Base-by-base conservation (phyloP, 2,329 filamentous ascomycete genomes). In the Lachnellula willkommii region DNA sequence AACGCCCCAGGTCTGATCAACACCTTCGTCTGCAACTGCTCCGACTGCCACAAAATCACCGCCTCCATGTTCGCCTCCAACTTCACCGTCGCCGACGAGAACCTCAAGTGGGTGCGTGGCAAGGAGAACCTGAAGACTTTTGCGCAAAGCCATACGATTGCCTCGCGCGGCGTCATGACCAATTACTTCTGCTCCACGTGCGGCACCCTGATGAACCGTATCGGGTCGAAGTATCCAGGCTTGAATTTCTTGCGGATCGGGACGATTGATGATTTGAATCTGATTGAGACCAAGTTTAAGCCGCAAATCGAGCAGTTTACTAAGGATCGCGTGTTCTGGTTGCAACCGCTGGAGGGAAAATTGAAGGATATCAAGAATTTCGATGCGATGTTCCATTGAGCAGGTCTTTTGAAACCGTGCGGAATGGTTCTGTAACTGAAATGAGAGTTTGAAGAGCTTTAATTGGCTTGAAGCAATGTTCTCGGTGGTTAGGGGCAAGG, bases 51-150 rank as follows among this genome's bases (percentile, higher is more conserved):
- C 63, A 86, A 86, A 63, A 73, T 86, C 57, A 84, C 80, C 0
- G 80, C 81, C 0, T 82, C 81, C 0, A 82, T 84, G 78, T 84
- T 82, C 69, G 77, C 80, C 2, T 78, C 79, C 52, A 84, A 82
- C 69, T 82, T 85, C 64, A 73, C 74, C 56, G 68, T 83, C 42
- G 59, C 64, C 11, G 73, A 81, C 64, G 63, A 66, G 0, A 56
- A 76, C 55, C 61, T 83, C 0, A 74, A 66, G 47, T 76, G 82
- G 60, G 9, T 79, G 0, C 78, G 81, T 12, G 82, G 82, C 8
- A 68, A 70, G 4, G 76, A 80, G 0, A 77, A 75, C 28, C 72
- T 85, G 12, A 79, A 67, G 17, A 60, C 64, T 1, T 84, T 70
- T 55, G 60, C 64, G 4, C 77, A 83, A 61, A 63, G 62, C 2